Base-by-base conservation (phyloP, 352 stramenopile genomes). In the Globisporangium splendens region DNA sequence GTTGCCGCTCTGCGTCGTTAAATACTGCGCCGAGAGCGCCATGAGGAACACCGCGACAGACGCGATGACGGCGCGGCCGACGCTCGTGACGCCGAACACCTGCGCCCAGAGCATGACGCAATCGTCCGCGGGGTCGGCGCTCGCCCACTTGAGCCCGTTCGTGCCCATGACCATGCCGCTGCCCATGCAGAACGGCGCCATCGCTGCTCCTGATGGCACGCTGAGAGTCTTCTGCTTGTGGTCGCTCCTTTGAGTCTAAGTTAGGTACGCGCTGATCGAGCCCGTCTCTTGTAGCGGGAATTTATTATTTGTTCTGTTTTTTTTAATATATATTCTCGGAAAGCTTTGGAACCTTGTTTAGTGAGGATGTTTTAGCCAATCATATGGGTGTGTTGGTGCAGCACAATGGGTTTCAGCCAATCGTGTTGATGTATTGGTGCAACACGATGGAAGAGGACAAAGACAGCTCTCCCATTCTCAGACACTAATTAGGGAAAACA, bases 31-130 rank as follows among this genome's bases (percentile, higher is more conserved):
- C 46, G 83, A 51, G n/a, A 76, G 56, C 24, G 82, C 75, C 46
- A 91, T 49, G 28, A 84, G 33, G 42, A 86, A 83, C 18, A 91
- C 79, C 33, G 64, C 14, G 1, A 76, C 17, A 54, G 74, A 81
- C 44, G 73, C 77, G 31, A 83, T 14, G 0, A 69, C 70, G 10
- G 70, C 69, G 42, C 79, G 73, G 1, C 39, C 56, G 46, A 54
- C 43, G 68, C 66, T 88, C 60, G 79, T 87, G 50, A 91, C 68
- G 12, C 75, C 76, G 59, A 86, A 78, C 13, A 33, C 48, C 50
- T 81, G 64, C 22, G 70, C 61, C 82, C 79, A 91, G 33, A 91
- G 70, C 77, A 86, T 77, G 39, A 74, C 65, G 63, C 82, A 91
- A 73, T 91, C 82, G 52, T 65, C 61, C 33, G 70, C 60, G 6